phyloP scores from a whole-genome alignment of 1,284 basidiomycete species.

The Pisolithus thermaeus region DNA sequence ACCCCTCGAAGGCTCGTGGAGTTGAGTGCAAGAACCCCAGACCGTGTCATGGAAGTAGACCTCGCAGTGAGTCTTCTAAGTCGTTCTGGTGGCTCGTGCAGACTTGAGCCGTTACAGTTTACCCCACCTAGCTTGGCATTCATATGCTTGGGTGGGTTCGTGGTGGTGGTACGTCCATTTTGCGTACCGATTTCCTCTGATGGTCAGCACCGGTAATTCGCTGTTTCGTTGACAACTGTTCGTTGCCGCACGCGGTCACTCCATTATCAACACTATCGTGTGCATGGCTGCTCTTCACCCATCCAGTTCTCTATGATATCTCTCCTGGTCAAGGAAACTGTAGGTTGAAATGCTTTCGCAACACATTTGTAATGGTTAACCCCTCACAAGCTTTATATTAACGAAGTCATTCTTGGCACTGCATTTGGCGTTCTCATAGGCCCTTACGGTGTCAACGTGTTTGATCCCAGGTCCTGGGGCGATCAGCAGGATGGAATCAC shows the following conservation, averaged over 20 bases:
- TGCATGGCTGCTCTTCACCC: background rate
- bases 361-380: background rate
- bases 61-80: too few relatives aligned
- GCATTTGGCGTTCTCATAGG: constrained; percentile 70
- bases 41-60: too few relatives aligned
- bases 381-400: constrained; percentile 64
- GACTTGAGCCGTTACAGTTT: constrained; percentile 31
- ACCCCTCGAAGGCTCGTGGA: too few relatives aligned
- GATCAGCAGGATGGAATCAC: constrained; percentile 53
- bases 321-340: constrained; percentile 77
- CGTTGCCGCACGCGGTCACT: background rate
- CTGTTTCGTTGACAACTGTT: too few relatives aligned
- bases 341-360: constrained; percentile 16
- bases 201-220: background rate
- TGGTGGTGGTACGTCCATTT: constrained; percentile 47
- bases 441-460: constrained; percentile 69
- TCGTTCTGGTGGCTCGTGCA: too few relatives aligned
- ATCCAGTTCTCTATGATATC: constrained; percentile 75
- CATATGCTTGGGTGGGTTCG: constrained; percentile 75
- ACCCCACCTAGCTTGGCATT: constrained; percentile 54
- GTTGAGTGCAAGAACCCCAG: too few relatives aligned
- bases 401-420: constrained; percentile 90
- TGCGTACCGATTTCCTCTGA: background rate
- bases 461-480: constrained; percentile 80
- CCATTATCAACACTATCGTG: background rate